Evolutionary conservation across 768 basidiomycete species (phyloP).

Genomic region (Kwoniella botswanensis): DNA sequence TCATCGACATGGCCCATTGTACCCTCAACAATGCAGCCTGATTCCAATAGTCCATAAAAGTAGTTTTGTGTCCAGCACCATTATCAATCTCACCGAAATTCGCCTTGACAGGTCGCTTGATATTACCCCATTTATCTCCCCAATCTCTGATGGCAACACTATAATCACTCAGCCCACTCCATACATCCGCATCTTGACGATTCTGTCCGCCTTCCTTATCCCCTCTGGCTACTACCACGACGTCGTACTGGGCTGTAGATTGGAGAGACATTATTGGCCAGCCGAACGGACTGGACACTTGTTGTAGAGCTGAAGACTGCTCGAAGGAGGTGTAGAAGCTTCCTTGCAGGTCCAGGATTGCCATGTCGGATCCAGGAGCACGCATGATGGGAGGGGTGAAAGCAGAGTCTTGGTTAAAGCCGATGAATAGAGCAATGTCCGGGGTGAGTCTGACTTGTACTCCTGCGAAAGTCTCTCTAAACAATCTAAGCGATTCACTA

Average conservation of each 20-base stretch:
- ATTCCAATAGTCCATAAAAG: conserved; percentile 14
- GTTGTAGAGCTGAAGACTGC: background rate
- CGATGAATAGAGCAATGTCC: conserved; percentile 14
- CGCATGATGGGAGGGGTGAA: conserved; percentile 22
- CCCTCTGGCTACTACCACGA: conserved; percentile 12
- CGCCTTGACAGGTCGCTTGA: conserved; percentile 15
- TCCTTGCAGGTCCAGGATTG: conserved; percentile 1
- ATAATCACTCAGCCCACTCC: conserved; percentile 2
- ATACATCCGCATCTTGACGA: conserved; percentile 8
- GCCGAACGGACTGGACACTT: conserved; percentile 7
- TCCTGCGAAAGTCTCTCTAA: conserved; percentile 2
- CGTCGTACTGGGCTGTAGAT: conserved; percentile 5
- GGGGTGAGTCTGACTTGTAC: conserved; percentile 15
- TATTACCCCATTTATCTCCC: conserved; percentile 15
- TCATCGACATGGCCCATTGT: conserved; percentile 17
- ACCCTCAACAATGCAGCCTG: conserved; percentile 13
- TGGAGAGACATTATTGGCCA: conserved; percentile 14
- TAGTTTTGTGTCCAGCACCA: background rate
- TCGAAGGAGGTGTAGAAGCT: background rate
- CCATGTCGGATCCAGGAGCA: conserved; percentile 14
- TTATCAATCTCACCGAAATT: conserved; percentile 18
- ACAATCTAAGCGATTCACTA: conserved; percentile 6
- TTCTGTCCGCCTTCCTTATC: conserved; percentile 21
- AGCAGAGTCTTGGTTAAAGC: conserved; percentile 10
- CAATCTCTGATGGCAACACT: conserved; percentile 2